Base-by-base conservation (phyloP, 805 yeast genomes). In the Teunomyces atbi region DNA sequence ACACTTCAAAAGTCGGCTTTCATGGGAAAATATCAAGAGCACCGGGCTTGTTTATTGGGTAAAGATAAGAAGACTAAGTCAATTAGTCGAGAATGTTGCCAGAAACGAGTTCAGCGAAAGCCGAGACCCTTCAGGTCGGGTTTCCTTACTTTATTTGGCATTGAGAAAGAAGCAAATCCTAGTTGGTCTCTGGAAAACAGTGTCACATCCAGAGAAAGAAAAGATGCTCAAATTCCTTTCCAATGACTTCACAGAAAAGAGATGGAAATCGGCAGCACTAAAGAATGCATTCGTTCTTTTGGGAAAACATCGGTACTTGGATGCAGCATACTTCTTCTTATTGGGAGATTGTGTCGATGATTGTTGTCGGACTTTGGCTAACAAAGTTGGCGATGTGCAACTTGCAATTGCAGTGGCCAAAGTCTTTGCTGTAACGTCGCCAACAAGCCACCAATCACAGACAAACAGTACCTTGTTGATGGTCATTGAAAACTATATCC, bases 211-310 rank as follows among this genome's bases (percentile, higher is more conserved):
- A 1, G 99, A 92, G 59, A 89, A 84, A 54, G 81, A 77, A 30
- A 92, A 91, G 60, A 87, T 92, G 83, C 53, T 89, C 42, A 84
- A 76, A 57, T 87, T 92, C 56, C 69, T 92, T 55, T 71, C 73
- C 16, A 85, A 91, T 60, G 94, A 94, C 59, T 92, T 91, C 62
- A 66, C 69, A 4, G 80, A 83, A 45, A 74, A 76, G 12, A 72
- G 97, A 42, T 91, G 97, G 97, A 79, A 74, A 54, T 74, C 87
- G 0, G 97, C 97, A 1, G 97, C 98, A 0, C 65, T 82, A 56
- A 94, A 94, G 58, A 92, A 92, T 66, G 98, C 98, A 0, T 92
- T 81, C 71, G 98, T 89, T 0, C 68, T 92, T 36, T 64, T 94
- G 52, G 88, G 97, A 50, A 89, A 89, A 58, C 99, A 91, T 63